Conservation (phyloP, 768 basidiomycete genomes). For the Trametopsis cervina region DNA sequence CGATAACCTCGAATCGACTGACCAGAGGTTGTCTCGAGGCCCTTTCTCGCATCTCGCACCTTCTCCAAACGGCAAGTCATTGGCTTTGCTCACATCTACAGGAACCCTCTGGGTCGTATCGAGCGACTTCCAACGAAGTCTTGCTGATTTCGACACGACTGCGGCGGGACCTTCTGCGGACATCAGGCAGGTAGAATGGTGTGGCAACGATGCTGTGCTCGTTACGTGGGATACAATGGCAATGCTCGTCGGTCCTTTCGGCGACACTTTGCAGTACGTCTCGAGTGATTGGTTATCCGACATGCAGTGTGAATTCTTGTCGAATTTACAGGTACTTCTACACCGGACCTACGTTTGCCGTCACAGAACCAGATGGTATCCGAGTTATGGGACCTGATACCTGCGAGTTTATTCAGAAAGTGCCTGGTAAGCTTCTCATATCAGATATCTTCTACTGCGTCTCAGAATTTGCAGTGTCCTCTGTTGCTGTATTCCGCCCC, state of each 20-base stretch:
- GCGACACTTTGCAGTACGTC: conserved; percentile 76
- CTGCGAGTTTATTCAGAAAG: conserved; percentile 90
- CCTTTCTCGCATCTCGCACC: conserved; percentile 85
- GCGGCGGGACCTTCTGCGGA: conserved; percentile 48
- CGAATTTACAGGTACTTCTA: conserved; percentile 67
- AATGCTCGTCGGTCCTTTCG: conserved; percentile 87
- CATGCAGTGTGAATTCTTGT: neutral
- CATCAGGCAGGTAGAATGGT: conserved; percentile 83
- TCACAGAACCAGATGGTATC: conserved; percentile 87
- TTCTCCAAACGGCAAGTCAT: conserved; percentile 90
- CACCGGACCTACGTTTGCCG: conserved; percentile 61
- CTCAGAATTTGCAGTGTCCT: conserved; percentile 45
- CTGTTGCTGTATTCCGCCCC: conserved; percentile 80
- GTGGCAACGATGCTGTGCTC: conserved; percentile 90
- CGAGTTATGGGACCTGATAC: conserved; percentile 74
- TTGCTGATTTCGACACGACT: conserved; percentile 81
- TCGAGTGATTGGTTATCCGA: neutral
- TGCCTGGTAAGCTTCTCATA: conserved; percentile 55
- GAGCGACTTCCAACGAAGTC: conserved; percentile 80
- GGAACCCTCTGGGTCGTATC: conserved; percentile 91
- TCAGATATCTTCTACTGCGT: neutral
- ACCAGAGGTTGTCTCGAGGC: conserved; percentile 83
- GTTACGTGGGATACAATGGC: conserved; percentile 76
- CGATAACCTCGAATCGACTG: conserved; percentile 83
- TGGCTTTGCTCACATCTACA: conserved; percentile 72